Evolutionary conservation across 768 basidiomycete genomes (phyloP), one percentile per base, ranked within the genome.

Genomic region (Leccinum uliginosum): DNA sequence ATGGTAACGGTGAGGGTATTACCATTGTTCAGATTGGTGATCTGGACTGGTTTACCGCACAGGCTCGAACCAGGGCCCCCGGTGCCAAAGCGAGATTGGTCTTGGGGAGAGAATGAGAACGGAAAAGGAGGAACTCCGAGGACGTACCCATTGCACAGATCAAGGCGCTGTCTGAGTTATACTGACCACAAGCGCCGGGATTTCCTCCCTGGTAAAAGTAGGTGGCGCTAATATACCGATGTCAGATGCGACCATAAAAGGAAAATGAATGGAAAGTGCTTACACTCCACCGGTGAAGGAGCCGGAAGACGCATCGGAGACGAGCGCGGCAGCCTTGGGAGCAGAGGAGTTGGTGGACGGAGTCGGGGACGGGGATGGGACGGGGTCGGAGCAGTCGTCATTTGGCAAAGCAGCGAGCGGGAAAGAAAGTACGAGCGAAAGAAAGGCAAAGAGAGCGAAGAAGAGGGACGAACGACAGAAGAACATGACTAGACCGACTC

Each of bases 111-210:
- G 48, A 3, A 56, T 51, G 56, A 60, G 60, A 45, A 38, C 34
- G 26, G 11, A 51, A 7, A 15, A 12, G 19, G 7, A 7, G 21
- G 19, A 30, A 40, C 6, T 9, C 29, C 29, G 1, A 19, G 47
- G 27, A 71, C 80, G 62, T 62, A 83, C 86, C 80, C 24, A 91
- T 80, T 35, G 88, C 89, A 63, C 78, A 83, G 63, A 91, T 79
- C 35, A 75, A 51, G 62, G 75, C 85, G 26, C 14, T 63, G 72
- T 96, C 94, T 2, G 65, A 56, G 78, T 83, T 69, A 32, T 74
- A 65, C 29, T 53, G 61, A 46, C 94, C 95, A 71, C 95, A 97
- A 6, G 91, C 89, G 53, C 94, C 94, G 8, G 89, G 76, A 38
- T 77, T 76, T 48, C 87, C 88, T 48, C 81, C 74, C 77, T 91